Evolutionary conservation across 208 protist genomes (phyloP).

Genomic region (Entamoeba invadens): DNA sequence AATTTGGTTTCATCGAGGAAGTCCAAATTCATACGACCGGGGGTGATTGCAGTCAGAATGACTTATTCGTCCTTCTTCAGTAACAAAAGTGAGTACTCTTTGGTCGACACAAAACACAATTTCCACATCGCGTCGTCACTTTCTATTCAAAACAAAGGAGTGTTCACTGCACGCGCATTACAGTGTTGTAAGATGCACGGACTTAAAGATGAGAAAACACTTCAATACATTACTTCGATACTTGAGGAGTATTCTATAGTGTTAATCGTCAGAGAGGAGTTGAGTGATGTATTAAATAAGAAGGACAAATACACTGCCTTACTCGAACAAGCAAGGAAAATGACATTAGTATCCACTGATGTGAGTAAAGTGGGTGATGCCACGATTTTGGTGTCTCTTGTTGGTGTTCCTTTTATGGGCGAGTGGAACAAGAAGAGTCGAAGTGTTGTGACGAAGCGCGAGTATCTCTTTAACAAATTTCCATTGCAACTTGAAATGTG

Average conservation of each 20-base stretch:
- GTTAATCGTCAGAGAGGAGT: neutral
- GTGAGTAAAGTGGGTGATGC: neutral
- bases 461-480: neutral
- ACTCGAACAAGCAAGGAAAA: neutral
- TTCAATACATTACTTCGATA: neutral
- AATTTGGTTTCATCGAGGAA: neutral
- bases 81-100: neutral
- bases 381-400: neutral
- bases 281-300: neutral
- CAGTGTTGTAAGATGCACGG: neutral
- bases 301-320: neutral
- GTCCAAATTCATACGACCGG: neutral
- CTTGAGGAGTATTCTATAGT: neutral
- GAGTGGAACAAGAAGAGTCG: neutral
- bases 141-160: neutral
- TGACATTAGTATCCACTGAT: neutral
- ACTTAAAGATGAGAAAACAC: neutral
- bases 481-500: neutral
- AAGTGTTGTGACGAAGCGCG: neutral
- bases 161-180: neutral
- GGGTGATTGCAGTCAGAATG: neutral
- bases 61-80: neutral
- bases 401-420: neutral
- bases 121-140: neutral
- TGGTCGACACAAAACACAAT: neutral